phyloP scores from a whole-genome alignment of 2,329 filamentous ascomycete genomes.

The Alternaria viburni region DNA sequence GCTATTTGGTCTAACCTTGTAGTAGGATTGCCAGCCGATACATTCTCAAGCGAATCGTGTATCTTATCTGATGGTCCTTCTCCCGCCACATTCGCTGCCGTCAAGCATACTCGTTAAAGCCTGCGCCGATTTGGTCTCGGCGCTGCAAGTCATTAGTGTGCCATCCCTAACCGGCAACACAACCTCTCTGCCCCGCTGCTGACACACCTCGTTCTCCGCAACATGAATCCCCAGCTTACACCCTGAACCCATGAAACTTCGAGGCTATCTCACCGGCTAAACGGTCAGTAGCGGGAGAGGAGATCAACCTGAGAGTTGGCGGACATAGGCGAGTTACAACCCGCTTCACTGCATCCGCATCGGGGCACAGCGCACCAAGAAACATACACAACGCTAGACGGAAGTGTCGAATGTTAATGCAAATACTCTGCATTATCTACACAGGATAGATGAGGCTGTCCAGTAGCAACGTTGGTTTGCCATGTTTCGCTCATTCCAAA shows the following conservation, averaged over 20 bases:
- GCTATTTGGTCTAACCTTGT: conserved; percentile 6
- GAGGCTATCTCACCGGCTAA: conserved; percentile 12
- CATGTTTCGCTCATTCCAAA: neutral
- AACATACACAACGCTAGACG: conserved; percentile 9
- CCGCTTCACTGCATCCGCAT: neutral
- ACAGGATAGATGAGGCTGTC: neutral
- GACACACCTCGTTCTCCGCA: conserved; percentile 21
- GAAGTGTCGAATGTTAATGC: conserved; percentile 21
- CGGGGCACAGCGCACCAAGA: conserved; percentile 1
- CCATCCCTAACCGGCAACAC: conserved; percentile 12
- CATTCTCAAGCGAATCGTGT: conserved; percentile 22
- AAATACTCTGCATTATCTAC: conserved; percentile 4
- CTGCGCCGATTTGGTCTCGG: conserved; percentile 1
- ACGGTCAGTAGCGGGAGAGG: neutral
- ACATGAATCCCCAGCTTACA: conserved; percentile 11
- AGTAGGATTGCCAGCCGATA: conserved; percentile 14
- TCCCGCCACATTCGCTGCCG: conserved; percentile 3
- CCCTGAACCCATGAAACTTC: neutral
- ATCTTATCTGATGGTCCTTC: conserved; percentile 13
- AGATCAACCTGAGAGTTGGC: conserved; percentile 1
- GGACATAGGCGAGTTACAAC: conserved; percentile 12
- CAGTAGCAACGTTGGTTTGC: neutral
- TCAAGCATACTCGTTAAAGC: neutral
- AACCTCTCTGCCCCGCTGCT: conserved; percentile 21
- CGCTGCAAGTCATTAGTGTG: conserved; percentile 11